A percentile compares a stretch with the other conserved stretches of the same genome.
Conservation (phyloP, 768 basidiomycete genomes). For the Gautieria morchelliformis region DNA sequence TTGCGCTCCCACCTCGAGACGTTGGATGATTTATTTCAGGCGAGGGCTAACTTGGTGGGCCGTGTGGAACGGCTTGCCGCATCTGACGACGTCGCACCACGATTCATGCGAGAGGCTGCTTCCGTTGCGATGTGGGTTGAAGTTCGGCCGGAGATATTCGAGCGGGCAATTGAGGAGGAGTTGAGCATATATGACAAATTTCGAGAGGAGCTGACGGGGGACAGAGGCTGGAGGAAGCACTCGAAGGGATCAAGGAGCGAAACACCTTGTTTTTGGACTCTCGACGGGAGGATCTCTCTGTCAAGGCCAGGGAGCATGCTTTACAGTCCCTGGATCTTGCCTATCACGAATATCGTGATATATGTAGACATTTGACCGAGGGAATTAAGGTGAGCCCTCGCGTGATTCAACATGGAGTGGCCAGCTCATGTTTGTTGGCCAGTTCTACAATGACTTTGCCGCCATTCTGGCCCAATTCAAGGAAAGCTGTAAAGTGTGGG, state of each 20-base stretch:
- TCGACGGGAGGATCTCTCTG: constrained; percentile 62
- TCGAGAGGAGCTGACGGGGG: constrained; percentile 44
- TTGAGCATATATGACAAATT: constrained; percentile 75
- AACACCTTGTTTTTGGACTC: constrained; percentile 70
- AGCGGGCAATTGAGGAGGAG: constrained; percentile 70
- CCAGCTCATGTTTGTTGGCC: neutral
- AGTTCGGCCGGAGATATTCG: constrained; percentile 80
- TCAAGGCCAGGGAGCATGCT: constrained; percentile 74
- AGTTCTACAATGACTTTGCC: constrained; percentile 89
- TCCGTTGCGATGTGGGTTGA: constrained; percentile 59
- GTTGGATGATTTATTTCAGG: constrained; percentile 60
- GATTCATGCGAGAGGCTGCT: constrained; percentile 56
- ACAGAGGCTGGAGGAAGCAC: constrained; percentile 54
- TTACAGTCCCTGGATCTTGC: constrained; percentile 78
- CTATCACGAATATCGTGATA: constrained; percentile 81
- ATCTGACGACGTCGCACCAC: constrained; percentile 63
- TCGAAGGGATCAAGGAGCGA: constrained; percentile 61
- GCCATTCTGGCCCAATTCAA: constrained; percentile 65
- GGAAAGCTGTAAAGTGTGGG: constrained; percentile 69
- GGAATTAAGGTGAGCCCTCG: constrained; percentile 57
- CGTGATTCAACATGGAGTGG: too few species aligned
- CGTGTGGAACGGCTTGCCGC: constrained; percentile 53
- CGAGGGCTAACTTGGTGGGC: constrained; percentile 51
- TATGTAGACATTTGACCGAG: constrained; percentile 76
- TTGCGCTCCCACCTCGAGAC: constrained; percentile 70